A percentile compares a stretch with the other conserved stretches of the same genome.
phyloP scores from a whole-genome alignment of 1,284 basidiomycete species.

The Ceratobasidium papillatum region DNA sequence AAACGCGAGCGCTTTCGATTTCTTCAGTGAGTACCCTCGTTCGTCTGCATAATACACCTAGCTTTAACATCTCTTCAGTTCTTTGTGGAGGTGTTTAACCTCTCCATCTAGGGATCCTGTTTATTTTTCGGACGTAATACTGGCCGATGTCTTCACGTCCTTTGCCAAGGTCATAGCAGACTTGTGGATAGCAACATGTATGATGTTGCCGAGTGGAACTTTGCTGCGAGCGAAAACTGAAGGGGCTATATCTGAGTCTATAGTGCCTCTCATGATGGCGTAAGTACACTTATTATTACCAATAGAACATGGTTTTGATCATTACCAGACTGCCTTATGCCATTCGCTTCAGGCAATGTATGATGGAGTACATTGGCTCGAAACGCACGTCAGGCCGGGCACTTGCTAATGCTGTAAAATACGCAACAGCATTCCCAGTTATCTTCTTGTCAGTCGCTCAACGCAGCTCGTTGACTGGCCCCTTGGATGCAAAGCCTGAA shows the following conservation, averaged over 20 bases:
- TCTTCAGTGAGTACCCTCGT: slow-evolving; percentile 64
- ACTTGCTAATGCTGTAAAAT: slow-evolving; percentile 95
- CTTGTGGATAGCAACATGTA: slow-evolving; percentile 85
- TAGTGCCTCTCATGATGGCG: slow-evolving; percentile 88
- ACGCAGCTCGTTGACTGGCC: slow-evolving; percentile 54
- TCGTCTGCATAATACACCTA: not conserved
- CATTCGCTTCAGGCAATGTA: slow-evolving; percentile 91
- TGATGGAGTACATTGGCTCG: slow-evolving; percentile 83
- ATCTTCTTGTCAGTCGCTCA: slow-evolving; percentile 93
- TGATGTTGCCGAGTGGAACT: slow-evolving; percentile 81
- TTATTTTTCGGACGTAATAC: slow-evolving; percentile 90
- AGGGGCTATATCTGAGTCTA: slow-evolving; percentile 72
- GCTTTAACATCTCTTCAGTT: slow-evolving; percentile 55
- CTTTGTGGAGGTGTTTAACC: slow-evolving; percentile 76
- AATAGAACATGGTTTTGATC: slow-evolving; percentile 30
- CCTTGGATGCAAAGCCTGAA: slow-evolving; percentile 33
- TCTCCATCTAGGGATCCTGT: slow-evolving; percentile 69
- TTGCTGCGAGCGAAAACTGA: slow-evolving; percentile 66
- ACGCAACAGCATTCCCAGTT: slow-evolving; percentile 96
- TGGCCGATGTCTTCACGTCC: slow-evolving; percentile 95
- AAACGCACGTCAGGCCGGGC: slow-evolving; percentile 73
- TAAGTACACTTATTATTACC: slow-evolving; percentile 53
- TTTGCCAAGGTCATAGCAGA: slow-evolving; percentile 98
- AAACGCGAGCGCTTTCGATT: slow-evolving; percentile 78
- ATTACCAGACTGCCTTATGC: slow-evolving; percentile 82